Conservation (phyloP, 176 grass and related monocot species). For the Lolium multiflorum region DNA sequence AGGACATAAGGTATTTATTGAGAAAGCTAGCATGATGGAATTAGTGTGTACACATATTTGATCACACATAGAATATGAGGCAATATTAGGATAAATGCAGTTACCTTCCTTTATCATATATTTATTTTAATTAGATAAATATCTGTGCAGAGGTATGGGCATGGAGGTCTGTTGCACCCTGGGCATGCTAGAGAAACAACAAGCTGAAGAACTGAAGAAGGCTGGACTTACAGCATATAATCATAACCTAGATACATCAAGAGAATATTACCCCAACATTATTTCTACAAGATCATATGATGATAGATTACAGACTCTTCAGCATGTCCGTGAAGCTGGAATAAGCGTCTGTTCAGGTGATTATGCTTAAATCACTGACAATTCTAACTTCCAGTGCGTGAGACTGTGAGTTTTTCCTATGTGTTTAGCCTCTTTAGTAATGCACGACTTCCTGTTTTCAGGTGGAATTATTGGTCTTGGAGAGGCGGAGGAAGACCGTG, state of each 20-base stretch:
- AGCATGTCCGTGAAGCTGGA: conserved; percentile 92
- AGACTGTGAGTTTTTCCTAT: not conserved
- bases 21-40: not conserved
- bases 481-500: conserved; percentile 87
- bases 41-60: conserved; percentile 8
- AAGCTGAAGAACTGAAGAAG: conserved; percentile 92
- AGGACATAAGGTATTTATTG: conserved; percentile 87
- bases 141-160: conserved; percentile 77
- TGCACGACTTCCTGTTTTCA: conserved; percentile 35
- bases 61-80: not conserved
- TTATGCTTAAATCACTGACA: conserved; percentile 17
- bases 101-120: conserved; percentile 8
- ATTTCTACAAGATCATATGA: conserved; percentile 97
- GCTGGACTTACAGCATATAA: conserved; percentile 99
- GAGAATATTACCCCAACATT: conserved; percentile 99
- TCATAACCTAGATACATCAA: conserved; percentile 99
- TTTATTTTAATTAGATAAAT: not conserved
- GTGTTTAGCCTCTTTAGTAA: not conserved
- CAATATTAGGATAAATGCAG: not conserved
- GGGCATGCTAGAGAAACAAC: conserved; percentile 99
- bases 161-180: conserved; percentile 99
- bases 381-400: conserved; percentile 20
- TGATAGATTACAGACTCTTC: conserved; percentile 86
- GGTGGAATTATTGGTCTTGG: conserved; percentile 99
- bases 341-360: conserved; percentile 92